phyloP scores from a whole-genome alignment of 2,329 filamentous ascomycete species.

The Fusarium redolens region DNA sequence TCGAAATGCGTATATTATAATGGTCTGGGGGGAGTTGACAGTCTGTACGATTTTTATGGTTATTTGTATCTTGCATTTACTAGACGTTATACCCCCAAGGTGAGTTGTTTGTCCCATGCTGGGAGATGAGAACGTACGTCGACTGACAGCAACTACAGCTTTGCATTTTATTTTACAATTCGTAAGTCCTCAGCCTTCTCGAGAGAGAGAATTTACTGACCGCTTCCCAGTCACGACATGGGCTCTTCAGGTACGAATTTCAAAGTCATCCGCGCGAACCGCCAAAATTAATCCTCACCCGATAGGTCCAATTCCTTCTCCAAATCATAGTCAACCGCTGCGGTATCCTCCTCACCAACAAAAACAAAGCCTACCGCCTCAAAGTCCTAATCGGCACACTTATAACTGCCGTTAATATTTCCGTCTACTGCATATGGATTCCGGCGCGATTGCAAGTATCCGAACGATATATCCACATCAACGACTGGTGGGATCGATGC shows the following conservation, averaged over 20 bases:
- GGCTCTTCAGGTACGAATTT: constrained; percentile 40
- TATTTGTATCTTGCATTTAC: constrained; percentile 47
- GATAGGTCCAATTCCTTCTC: constrained; percentile 39
- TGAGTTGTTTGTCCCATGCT: constrained; percentile 1
- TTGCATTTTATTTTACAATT: constrained; percentile 46
- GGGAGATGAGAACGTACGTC: fast-evolving
- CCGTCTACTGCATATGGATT: constrained; percentile 45
- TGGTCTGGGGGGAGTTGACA: constrained; percentile 60
- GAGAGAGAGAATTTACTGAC: constrained; percentile 1
- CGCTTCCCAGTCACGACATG: constrained; percentile 38
- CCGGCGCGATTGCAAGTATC: constrained; percentile 42
- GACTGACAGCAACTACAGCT: constrained; percentile 34
- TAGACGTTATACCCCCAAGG: constrained; percentile 42
- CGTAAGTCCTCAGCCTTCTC: constrained; percentile 19
- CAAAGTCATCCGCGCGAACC: background rate
- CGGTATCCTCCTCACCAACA: constrained; percentile 39
- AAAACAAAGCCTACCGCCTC: constrained; percentile 27
- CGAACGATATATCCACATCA: constrained; percentile 40
- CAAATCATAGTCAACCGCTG: constrained; percentile 46
- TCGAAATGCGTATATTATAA: constrained; percentile 57
- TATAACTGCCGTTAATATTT: constrained; percentile 44
- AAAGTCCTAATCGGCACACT: constrained; percentile 36
- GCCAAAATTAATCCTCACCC: background rate
- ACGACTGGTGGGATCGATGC: constrained; percentile 44
- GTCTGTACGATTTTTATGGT: constrained; percentile 56